Evolutionary conservation across 768 basidiomycete genomes (phyloP), one percentile per base, ranked within the genome.

Genomic region (Lepiota brunneoincarnata): DNA sequence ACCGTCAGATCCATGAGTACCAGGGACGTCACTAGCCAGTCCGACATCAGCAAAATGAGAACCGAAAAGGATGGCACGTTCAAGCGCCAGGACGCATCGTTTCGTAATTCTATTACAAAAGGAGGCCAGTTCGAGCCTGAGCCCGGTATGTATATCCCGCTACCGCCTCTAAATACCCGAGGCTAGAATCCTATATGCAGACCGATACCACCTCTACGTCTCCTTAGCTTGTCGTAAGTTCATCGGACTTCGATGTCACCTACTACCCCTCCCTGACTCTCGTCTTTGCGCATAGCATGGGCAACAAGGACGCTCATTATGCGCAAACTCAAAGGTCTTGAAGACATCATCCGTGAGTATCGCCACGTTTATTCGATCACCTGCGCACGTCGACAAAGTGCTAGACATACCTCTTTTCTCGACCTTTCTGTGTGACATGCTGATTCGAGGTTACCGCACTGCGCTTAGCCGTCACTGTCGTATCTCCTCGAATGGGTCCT

Each of bases 141-240:
- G 67, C 81, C 75, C 69, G 90, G 92, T 88, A 56, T 48, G 78
- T 67, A 31, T 18, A 44, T n/a, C 31, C 2, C 17, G 45, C 11
- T 45, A 36, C 2, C 23, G 35, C n/a, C 41, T 10, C 34, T 21
- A 49, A 47, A 41, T 21, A 37, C 26, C n/a, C 31, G 31, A 49
- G 57, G 49, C 6, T 45, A 47, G 31, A 4, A 11, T 11, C n/a
- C 45, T 50, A n/a, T 60, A 12, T 26, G 18, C 28, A 93, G 93
- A 84, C 56, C 86, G 95, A 41, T 98, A 98, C 67, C 90, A 91
- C 61, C 89, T 96, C 60, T 96, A 91, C 62, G 90, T 97, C 54
- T 89, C 89, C 3, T 83, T 85, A 58, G 84, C 88, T 1, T 98
- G 93, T 63, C 93, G 89, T 91, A 58, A 66, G 87, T 61, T 18